Conservation (phyloP, 2,329 filamentous ascomycete species). For the Fusarium sulawesiense region DNA sequence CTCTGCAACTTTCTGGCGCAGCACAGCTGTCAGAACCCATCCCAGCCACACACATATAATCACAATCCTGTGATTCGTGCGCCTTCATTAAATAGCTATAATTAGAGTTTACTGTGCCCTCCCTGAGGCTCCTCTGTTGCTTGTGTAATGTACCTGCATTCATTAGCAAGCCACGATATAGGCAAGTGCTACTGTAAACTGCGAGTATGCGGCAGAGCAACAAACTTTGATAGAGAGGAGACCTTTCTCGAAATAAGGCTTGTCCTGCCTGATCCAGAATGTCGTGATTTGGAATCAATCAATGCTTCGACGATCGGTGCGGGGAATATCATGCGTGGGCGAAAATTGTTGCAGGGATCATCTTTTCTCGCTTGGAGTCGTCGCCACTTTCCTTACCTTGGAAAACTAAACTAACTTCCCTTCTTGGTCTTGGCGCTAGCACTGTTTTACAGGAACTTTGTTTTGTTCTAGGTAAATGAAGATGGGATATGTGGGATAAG, state of each 20-base stretch:
- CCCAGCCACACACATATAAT: background rate
- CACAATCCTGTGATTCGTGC: conserved; percentile 15
- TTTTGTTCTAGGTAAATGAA: background rate
- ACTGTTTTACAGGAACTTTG: background rate
- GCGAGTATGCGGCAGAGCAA: background rate
- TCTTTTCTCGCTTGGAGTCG: conserved; percentile 5
- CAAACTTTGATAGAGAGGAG: background rate
- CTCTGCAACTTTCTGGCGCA: conserved; percentile 13
- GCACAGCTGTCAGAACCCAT: conserved; percentile 9
- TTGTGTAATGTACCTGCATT: conserved; percentile 27
- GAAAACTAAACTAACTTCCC: background rate
- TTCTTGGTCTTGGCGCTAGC: background rate
- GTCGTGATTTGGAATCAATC: conserved; percentile 33
- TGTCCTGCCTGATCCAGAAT: conserved; percentile 1
- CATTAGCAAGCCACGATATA: background rate
- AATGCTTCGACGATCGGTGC: conserved; percentile 8
- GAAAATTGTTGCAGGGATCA: background rate
- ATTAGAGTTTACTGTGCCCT: conserved; percentile 2
- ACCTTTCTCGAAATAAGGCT: background rate
- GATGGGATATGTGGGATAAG: background rate
- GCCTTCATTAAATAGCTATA: conserved; percentile 13
- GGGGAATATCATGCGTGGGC: conserved; percentile 10
- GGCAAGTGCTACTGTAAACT: background rate
- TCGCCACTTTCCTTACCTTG: conserved; percentile 11
- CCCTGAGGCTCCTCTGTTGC: too few relatives aligned